phyloP scores from a whole-genome alignment of 2,329 filamentous ascomycete genomes.

The Xylaria sp. region DNA sequence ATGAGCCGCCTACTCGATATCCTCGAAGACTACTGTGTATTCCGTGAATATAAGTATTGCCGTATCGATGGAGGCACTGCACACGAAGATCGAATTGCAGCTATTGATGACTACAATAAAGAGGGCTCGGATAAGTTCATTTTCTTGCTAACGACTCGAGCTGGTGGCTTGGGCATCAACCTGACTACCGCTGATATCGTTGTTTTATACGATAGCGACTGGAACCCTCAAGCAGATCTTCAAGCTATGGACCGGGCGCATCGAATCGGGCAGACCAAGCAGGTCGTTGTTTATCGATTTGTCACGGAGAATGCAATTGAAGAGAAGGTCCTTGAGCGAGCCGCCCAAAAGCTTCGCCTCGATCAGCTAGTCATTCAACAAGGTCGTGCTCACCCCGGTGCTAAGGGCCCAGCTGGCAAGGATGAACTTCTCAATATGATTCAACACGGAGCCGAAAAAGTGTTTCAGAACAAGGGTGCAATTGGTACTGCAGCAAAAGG shows the following conservation, averaged over 20 bases:
- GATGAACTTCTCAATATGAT: conserved; percentile 98
- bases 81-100: conserved; percentile 95
- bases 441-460: conserved; percentile 95
- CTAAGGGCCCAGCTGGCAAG: conserved; percentile 92
- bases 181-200: conserved; percentile 95
- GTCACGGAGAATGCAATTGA: conserved; percentile 98
- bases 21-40: conserved; percentile 97
- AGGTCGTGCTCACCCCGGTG: conserved; percentile 88
- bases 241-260: conserved; percentile 99
- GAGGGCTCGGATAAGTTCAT: conserved; percentile 95
- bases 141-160: conserved; percentile 93
- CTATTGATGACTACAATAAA: conserved; percentile 98
- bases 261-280: conserved; percentile 98
- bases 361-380: conserved; percentile 99
- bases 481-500: conserved; percentile 70
- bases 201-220: conserved; percentile 95
- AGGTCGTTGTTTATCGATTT: conserved; percentile 95
- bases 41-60: conserved; percentile 94
- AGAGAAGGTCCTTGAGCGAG: conserved; percentile 96
- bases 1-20: conserved; percentile 99
- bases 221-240: conserved; percentile 98
- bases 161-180: conserved; percentile 96
- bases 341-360: conserved; percentile 93
- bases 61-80: conserved; percentile 97
- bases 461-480: conserved; percentile 80